phyloP scores from a whole-genome alignment of 2,329 filamentous ascomycete species.

The Emmonsiellopsis sp. region DNA sequence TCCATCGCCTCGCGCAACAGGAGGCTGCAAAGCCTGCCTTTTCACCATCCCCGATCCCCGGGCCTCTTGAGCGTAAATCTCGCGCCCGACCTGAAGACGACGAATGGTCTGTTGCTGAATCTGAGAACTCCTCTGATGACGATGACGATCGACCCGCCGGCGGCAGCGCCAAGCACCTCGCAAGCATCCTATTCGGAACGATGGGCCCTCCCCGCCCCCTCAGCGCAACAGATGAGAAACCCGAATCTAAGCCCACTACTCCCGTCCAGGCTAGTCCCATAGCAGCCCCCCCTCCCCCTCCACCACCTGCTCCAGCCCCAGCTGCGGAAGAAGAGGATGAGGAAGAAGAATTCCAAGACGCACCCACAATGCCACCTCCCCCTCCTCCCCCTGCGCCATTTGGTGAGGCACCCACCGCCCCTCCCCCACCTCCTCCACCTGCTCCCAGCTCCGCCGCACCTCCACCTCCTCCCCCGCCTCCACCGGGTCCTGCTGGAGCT shows the following conservation, averaged over 20 bases:
- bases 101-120: slow-evolving; percentile 76
- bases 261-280: slow-evolving; percentile 34
- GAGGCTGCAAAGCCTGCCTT: slow-evolving; percentile 42
- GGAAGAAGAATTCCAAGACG: slow-evolving; percentile 17
- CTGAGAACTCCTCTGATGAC: slow-evolving; percentile 62
- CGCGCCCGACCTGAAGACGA: slow-evolving; percentile 55
- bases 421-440: slow-evolving; percentile 22
- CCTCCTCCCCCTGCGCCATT: slow-evolving; percentile 27
- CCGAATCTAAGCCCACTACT: slow-evolving; percentile 36
- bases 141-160: slow-evolving; percentile 72
- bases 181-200: slow-evolving; percentile 89
- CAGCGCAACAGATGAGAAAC: slow-evolving; percentile 68
- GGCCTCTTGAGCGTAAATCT: slow-evolving; percentile 40
- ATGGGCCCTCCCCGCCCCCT: slow-evolving; percentile 90
- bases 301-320: slow-evolving; percentile 28
- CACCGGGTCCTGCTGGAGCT: slow-evolving; percentile 26
- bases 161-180: slow-evolving; percentile 79
- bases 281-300: slow-evolving; percentile 39
- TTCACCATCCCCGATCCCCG: slow-evolving; percentile 26
- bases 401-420: slow-evolving; percentile 21
- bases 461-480: slow-evolving; percentile 33
- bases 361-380: slow-evolving; percentile 39
- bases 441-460: slow-evolving; percentile 20
- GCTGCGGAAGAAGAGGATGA: slow-evolving; percentile 33
- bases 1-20: slow-evolving; percentile 72